These are phyloP conservation scores for Leccinum ambiguum DNA, from an alignment of 1,284 basidiomycete species.

Conservation along the genomic window DNA sequence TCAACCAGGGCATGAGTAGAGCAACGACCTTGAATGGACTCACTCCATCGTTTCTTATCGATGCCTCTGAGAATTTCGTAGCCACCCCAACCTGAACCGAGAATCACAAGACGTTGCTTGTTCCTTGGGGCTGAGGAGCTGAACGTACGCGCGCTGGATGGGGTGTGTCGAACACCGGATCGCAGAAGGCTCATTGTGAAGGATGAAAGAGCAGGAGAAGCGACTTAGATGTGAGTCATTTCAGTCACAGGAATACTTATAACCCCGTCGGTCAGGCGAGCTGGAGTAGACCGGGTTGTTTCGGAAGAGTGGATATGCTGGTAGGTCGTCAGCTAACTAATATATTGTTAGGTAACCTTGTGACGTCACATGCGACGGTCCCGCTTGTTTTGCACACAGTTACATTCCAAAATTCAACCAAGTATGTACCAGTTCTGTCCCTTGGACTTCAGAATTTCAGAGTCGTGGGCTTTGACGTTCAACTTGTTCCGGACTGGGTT, in stretches of 20 bases:
- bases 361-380: too few species aligned
- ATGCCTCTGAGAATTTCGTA: constrained; percentile 67
- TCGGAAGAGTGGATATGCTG: not conserved
- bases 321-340: not conserved
- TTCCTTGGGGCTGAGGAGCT: constrained; percentile 34
- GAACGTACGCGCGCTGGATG: constrained; percentile 33
- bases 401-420: too few species aligned
- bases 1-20: constrained; percentile 12
- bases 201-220: not conserved
- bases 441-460: too few species aligned
- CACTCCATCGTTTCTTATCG: constrained; percentile 69
- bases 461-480: too few species aligned
- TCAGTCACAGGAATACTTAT: not conserved
- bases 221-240: not conserved
- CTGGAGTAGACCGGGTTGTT: not conserved
- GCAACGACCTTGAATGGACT: constrained; percentile 23
- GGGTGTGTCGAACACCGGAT: constrained; percentile 6
- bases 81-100: constrained; percentile 86
- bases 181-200: constrained; percentile 24
- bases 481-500: too few species aligned
- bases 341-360: not conserved
- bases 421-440: too few species aligned
- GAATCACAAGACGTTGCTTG: constrained; percentile 72
- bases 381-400: too few species aligned
- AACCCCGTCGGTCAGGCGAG: not conserved